phyloP scores from a whole-genome alignment of 2,329 filamentous ascomycete species.

The Elsinoe ampelina region DNA sequence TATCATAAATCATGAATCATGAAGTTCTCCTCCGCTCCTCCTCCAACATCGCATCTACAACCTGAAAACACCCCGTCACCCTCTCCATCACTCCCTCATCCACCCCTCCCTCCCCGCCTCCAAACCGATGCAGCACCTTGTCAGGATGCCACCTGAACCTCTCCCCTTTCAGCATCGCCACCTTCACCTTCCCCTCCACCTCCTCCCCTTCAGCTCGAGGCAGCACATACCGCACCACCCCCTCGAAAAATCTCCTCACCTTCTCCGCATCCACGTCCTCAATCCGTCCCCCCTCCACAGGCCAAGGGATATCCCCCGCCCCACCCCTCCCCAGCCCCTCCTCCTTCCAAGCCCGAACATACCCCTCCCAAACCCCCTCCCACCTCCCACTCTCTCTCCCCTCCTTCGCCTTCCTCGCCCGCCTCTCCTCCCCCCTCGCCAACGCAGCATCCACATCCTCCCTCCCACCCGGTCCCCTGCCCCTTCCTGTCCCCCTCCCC shows the following conservation, averaged over 20 bases:
- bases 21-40: slow-evolving; percentile 8
- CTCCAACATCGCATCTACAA: slow-evolving; percentile 66
- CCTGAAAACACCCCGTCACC: slow-evolving; percentile 86
- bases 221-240: background rate
- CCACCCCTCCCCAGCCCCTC: slow-evolving; percentile 22
- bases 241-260: slow-evolving; percentile 59
- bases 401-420: slow-evolving; percentile 23
- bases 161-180: slow-evolving; percentile 63
- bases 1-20: slow-evolving; percentile 13
- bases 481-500: slow-evolving; percentile 28
- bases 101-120: slow-evolving; percentile 51
- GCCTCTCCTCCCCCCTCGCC: slow-evolving; percentile 43
- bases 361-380: slow-evolving; percentile 52
- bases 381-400: slow-evolving; percentile 33
- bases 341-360: slow-evolving; percentile 45
- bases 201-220: background rate
- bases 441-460: slow-evolving; percentile 57
- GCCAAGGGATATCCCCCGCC: slow-evolving; percentile 54
- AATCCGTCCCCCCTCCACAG: slow-evolving; percentile 53
- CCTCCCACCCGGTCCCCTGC: slow-evolving; percentile 26
- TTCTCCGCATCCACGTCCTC: slow-evolving; percentile 49
- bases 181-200: slow-evolving; percentile 22
- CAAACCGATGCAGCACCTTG: slow-evolving; percentile 87
- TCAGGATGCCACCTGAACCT: slow-evolving; percentile 94
- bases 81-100: slow-evolving; percentile 63